Evolutionary conservation across 2,329 filamentous ascomycete species (phyloP).

Genomic region (Fusarium cyanostomum): DNA sequence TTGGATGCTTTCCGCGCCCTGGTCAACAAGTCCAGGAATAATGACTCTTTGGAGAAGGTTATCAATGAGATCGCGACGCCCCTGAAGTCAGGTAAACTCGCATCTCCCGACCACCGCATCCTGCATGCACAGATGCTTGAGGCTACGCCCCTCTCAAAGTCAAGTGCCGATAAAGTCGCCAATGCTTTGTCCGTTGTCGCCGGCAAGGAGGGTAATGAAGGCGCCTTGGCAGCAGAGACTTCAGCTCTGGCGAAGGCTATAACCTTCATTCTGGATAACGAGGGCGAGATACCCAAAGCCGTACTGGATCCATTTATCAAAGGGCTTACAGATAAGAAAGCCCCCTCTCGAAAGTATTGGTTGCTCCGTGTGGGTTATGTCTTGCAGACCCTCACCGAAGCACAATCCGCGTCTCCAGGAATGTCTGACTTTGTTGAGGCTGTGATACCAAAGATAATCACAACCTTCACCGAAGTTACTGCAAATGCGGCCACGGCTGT

Average conservation of each 20-base stretch:
- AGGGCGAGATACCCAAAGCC: constrained; percentile 69
- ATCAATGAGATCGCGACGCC: constrained; percentile 81
- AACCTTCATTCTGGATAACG: constrained; percentile 68
- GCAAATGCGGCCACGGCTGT: constrained; percentile 81
- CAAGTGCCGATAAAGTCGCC: constrained; percentile 73
- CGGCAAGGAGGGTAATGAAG: constrained; percentile 88
- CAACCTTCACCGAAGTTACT: constrained; percentile 79
- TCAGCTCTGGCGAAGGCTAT: constrained; percentile 74
- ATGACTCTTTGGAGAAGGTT: constrained; percentile 69
- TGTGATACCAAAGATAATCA: constrained; percentile 65
- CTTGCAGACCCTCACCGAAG: constrained; percentile 64
- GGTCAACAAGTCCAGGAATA: constrained; percentile 68
- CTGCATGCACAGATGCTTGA: constrained; percentile 84
- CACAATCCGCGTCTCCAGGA: constrained; percentile 56
- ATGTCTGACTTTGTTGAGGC: constrained; percentile 62
- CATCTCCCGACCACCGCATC: constrained; percentile 84
- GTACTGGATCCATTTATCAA: constrained; percentile 79
- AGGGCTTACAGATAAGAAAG: constrained; percentile 86
- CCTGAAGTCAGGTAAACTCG: constrained; percentile 83
- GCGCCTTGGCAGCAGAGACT: constrained; percentile 80
- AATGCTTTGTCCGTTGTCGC: constrained; percentile 73
- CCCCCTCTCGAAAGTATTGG: constrained; percentile 82
- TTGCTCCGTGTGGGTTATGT: constrained; percentile 77
- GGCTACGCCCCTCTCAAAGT: constrained; percentile 66
- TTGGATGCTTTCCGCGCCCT: constrained; percentile 77